These are phyloP conservation scores for Blastobotrys raffinosifermentans DNA, from an alignment of 1,139 yeast genomes.

Conservation along the genomic window DNA sequence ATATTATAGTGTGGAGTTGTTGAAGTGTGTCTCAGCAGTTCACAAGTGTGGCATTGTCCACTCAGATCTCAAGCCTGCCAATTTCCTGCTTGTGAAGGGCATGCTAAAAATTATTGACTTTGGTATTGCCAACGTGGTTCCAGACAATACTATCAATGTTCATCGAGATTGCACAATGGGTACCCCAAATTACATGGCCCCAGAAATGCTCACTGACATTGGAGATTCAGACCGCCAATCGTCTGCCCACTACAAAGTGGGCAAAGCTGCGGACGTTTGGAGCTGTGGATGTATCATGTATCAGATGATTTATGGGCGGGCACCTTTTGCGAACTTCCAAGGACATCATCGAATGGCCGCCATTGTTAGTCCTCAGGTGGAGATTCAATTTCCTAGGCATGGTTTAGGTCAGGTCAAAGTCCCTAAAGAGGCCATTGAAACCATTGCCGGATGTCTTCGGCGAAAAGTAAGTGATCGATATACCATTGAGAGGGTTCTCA, in stretches of 20 bases:
- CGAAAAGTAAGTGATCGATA: conserved; percentile 68
- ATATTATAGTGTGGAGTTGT: conserved; percentile 72
- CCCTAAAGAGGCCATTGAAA: conserved; percentile 63
- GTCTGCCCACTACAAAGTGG: conserved; percentile 55
- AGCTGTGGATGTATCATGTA: conserved; percentile 95
- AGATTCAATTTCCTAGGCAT: conserved; percentile 57
- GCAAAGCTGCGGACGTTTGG: conserved; percentile 96
- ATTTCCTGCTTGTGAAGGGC: conserved; percentile 83
- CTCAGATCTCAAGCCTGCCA: conserved; percentile 93
- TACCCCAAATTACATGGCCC: conserved; percentile 97
- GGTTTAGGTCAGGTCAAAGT: conserved; percentile 62
- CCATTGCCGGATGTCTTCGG: conserved; percentile 65
- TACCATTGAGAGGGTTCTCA: conserved; percentile 53
- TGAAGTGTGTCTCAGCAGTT: conserved; percentile 80
- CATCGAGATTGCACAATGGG: conserved; percentile 91
- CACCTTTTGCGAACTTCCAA: conserved; percentile 80
- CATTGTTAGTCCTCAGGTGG: conserved; percentile 80
- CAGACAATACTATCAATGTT: conserved; percentile 85
- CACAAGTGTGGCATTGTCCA: conserved; percentile 88
- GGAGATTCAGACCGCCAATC: too few relatives aligned
- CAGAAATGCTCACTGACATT: conserved; percentile 79
- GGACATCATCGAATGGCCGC: conserved; percentile 81
- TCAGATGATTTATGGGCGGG: conserved; percentile 90
- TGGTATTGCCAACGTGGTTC: conserved; percentile 93
- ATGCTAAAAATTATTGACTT: conserved; percentile 84